Evolutionary conservation across 495 filamentous ascomycete species (phyloP).

Genomic region (Terfezia claveryi): DNA sequence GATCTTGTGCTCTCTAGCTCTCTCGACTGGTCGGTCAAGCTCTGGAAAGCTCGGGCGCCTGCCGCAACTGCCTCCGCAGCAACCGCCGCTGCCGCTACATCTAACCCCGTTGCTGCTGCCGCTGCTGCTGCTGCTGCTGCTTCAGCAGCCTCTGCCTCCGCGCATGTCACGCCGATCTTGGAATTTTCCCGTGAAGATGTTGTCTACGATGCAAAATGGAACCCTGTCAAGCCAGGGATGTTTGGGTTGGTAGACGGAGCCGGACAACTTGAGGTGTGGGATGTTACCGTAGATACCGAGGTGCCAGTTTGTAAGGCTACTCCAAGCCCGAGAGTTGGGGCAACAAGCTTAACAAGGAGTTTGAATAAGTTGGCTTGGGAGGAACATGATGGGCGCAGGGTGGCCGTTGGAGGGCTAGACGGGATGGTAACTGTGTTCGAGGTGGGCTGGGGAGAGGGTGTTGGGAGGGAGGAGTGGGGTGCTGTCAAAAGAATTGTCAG

Average conservation of each 20-base stretch:
- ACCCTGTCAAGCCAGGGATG: constrained; percentile 70
- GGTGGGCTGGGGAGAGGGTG: constrained; percentile 52
- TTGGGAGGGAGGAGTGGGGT: constrained; percentile 73
- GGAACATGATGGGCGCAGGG: constrained; percentile 54
- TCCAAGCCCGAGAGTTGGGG: constrained; percentile 38
- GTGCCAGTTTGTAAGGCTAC: constrained; percentile 59
- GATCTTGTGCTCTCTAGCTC: constrained; percentile 72
- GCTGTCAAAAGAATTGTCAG: constrained; percentile 68
- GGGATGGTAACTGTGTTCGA: constrained; percentile 83
- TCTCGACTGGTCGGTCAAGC: constrained; percentile 88
- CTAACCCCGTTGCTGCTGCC: constrained; percentile 24
- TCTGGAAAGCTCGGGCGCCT: constrained; percentile 80
- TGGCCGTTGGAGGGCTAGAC: constrained; percentile 78
- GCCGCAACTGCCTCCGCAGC: constrained; percentile 33
- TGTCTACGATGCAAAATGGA: constrained; percentile 90
- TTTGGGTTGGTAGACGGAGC: constrained; percentile 86
- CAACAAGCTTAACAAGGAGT: constrained; percentile 44
- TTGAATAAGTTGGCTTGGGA: constrained; percentile 93
- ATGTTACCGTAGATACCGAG: constrained; percentile 76
- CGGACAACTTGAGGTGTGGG: constrained; percentile 88
- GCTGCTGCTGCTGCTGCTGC: constrained; percentile 46
- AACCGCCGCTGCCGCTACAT: constrained; percentile 27
- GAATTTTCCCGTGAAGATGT: constrained; percentile 85
- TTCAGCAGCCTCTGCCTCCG: constrained; percentile 26
- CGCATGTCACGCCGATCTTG: constrained; percentile 38